Evolutionary conservation across 805 yeast species (phyloP).

Genomic region (Myxozyma geophila): DNA sequence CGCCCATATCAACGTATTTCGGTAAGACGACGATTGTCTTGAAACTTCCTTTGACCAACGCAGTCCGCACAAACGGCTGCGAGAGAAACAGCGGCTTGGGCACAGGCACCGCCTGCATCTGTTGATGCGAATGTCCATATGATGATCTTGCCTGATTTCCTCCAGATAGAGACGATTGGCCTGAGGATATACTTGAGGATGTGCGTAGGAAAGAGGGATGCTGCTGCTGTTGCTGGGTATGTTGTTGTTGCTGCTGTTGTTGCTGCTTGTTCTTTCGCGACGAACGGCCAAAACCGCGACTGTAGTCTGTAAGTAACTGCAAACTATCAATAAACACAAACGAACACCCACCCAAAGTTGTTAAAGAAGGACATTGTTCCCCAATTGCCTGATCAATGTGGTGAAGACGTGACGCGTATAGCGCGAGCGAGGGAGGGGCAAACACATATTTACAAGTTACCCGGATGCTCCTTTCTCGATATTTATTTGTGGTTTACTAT

Average conservation of each 20-base stretch:
- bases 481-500: neutral
- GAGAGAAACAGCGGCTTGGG: slow-evolving; percentile 71
- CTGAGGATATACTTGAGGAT: slow-evolving; percentile 18
- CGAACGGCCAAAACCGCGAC: slow-evolving; percentile 64
- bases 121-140: slow-evolving; percentile 32
- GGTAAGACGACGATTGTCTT: slow-evolving; percentile 95
- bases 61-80: slow-evolving; percentile 92
- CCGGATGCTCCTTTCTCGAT: neutral
- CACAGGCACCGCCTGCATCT: slow-evolving; percentile 33
- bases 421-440: neutral
- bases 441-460: neutral
- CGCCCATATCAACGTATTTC: slow-evolving; percentile 89
- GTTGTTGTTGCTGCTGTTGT: slow-evolving; percentile 38
- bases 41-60: slow-evolving; percentile 94
- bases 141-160: neutral
- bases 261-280: slow-evolving; percentile 54
- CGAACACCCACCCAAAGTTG: slow-evolving; percentile 41
- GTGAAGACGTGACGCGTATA: slow-evolving; percentile 3
- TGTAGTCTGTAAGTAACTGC: neutral
- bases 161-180: slow-evolving; percentile 5
- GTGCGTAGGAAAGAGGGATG: slow-evolving; percentile 27
- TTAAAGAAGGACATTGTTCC: slow-evolving; percentile 43
- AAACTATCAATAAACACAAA: neutral
- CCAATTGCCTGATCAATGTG: neutral
- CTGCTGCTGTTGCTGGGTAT: slow-evolving; percentile 20